Conservation (phyloP, 1,284 basidiomycete species). For the Athelia sp. region DNA sequence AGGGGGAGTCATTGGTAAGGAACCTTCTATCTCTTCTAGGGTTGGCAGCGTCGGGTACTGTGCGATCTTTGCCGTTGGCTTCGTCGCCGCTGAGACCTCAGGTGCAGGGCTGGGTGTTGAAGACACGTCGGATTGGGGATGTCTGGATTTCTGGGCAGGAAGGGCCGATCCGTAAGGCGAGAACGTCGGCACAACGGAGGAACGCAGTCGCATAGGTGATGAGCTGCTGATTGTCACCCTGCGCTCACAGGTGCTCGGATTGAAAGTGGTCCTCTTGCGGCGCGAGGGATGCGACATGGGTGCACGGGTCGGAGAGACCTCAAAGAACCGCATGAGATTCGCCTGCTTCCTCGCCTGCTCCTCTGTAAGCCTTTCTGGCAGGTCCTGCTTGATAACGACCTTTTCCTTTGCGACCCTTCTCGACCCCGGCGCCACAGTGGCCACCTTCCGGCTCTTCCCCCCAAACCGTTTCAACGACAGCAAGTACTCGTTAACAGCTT, state of each 20-base stretch:
- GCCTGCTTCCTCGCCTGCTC: constrained; percentile 26
- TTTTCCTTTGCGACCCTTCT: not conserved
- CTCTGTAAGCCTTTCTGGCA: constrained; percentile 8
- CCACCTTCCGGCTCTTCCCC: constrained; percentile 8
- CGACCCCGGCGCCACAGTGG: constrained; percentile 12
- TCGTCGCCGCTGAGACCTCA: no score
- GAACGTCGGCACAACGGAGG: constrained; percentile 18
- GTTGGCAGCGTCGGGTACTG: no score
- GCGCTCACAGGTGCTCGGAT: constrained; percentile 23
- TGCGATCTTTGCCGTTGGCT: no score
- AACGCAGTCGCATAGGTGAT: constrained; percentile 29
- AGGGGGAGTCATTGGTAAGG: not conserved
- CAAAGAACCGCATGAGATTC: constrained; percentile 36
- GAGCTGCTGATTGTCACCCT: constrained; percentile 29
- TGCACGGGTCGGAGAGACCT: constrained; percentile 25
- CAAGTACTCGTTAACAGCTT: constrained; percentile 20
- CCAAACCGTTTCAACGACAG: constrained; percentile 9
- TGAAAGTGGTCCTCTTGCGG: constrained; percentile 19
- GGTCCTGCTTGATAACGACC: not conserved
- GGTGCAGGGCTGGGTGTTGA: not conserved
- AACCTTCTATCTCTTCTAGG: no score
- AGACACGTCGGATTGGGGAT: not conserved
- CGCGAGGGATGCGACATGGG: constrained; percentile 18
- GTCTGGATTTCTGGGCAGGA: not conserved
- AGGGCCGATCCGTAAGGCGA: not conserved